Percentiles rank a stretch among this genome's conserved stretches.
These are phyloP conservation scores for Xylariaceae sp. DNA, from an alignment of 2,329 filamentous ascomycete genomes.

Conservation along the genomic window DNA sequence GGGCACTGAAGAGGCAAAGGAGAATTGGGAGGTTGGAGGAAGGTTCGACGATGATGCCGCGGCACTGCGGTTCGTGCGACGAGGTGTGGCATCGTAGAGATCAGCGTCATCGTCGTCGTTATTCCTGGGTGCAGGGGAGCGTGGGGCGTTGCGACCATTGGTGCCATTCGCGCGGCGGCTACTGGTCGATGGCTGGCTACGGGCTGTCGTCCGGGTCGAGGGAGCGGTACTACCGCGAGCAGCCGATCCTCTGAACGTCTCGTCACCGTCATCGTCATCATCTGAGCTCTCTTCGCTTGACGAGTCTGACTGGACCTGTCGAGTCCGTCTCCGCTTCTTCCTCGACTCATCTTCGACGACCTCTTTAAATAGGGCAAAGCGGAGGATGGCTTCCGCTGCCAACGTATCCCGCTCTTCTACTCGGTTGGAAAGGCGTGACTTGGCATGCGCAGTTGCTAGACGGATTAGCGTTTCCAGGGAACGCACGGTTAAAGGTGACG, in stretches of 20 bases:
- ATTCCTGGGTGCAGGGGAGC: constrained; percentile 38
- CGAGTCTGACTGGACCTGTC: constrained; percentile 58
- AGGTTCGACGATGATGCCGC: constrained; percentile 41
- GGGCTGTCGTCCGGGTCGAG: constrained; percentile 33
- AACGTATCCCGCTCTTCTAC: constrained; percentile 89
- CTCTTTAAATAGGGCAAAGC: constrained; percentile 97
- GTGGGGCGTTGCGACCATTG: constrained; percentile 32
- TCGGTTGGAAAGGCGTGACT: constrained; percentile 81
- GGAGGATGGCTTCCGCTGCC: constrained; percentile 84
- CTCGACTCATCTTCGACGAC: constrained; percentile 77
- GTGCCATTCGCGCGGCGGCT: constrained; percentile 34
- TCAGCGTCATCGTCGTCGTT: constrained; percentile 57
- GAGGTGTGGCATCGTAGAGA: constrained; percentile 46
- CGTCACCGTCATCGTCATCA: constrained; percentile 55
- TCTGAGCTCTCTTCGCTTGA: constrained; percentile 63
- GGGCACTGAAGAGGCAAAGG: constrained; percentile 78
- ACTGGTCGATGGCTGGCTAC: constrained; percentile 31
- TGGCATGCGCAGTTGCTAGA: constrained; percentile 93
- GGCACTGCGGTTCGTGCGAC: constrained; percentile 44
- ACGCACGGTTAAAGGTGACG: constrained; percentile 93
- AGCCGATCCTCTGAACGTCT: constrained; percentile 38
- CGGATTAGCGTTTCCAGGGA: constrained; percentile 98
- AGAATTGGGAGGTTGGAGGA: constrained; percentile 50
- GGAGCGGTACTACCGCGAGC: constrained; percentile 43
- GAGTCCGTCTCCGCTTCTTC: constrained; percentile 79